Percentiles rank a stretch among this genome's conserved stretches.
Conservation (phyloP, 140 eudicot species). For the Anethum foeniculum region DNA sequence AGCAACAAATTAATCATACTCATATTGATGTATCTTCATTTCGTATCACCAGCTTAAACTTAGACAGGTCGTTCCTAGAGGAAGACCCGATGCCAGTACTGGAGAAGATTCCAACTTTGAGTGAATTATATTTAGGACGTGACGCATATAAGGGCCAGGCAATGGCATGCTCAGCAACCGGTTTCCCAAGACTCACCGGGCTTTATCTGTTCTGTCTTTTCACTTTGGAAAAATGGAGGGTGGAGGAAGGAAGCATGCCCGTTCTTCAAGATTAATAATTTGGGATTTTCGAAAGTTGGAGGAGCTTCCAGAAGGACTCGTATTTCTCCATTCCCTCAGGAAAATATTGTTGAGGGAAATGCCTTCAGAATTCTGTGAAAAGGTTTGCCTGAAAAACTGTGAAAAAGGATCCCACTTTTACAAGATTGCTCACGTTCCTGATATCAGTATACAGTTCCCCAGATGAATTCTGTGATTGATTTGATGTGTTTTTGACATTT, state of each 20-base stretch:
- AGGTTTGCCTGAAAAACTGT: too few species aligned
- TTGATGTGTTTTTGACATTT: too few species aligned
- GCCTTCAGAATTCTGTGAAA: too few species aligned
- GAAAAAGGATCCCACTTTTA: too few species aligned
- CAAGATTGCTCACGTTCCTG: too few species aligned
- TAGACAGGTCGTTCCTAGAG: not conserved
- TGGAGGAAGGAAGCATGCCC: not conserved
- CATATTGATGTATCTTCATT: too few species aligned
- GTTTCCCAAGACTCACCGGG: too few species aligned
- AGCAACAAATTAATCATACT: too few species aligned
- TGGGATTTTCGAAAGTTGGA: not conserved
- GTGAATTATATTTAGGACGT: too few species aligned
- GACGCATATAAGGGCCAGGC: not conserved
- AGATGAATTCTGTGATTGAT: too few species aligned
- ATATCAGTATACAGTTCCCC: too few species aligned
- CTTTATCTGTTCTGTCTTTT: not conserved
- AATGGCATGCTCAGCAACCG: not conserved
- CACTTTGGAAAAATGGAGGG: slow-evolving; percentile 15
- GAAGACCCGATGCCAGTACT: not conserved
- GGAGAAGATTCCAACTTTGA: not conserved
- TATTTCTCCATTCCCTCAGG: not conserved
- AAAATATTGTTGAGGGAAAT: too few species aligned
- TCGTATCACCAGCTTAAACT: not conserved
- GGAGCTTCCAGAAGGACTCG: not conserved
- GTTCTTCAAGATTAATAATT: not conserved